Percentiles rank a stretch among this genome's conserved stretches.
Evolutionary conservation across 2,329 filamentous ascomycete species (phyloP).

Genomic region (Sporothrix humicola): DNA sequence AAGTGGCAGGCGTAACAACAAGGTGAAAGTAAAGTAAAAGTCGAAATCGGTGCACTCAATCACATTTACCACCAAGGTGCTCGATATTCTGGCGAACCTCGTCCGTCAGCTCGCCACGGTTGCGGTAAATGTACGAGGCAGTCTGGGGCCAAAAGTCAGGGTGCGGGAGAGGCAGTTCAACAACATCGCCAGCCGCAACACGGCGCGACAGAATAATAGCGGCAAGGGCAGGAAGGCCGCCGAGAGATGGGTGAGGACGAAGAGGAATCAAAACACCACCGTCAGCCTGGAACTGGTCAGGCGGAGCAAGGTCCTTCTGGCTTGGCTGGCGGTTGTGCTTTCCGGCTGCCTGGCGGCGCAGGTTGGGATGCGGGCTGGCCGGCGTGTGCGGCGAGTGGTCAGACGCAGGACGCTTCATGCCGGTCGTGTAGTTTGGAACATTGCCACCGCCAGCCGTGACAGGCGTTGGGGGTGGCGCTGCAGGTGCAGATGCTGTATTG

Average conservation of each 20-base stretch:
- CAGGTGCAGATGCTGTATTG: neutral
- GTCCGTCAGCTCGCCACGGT: conserved; percentile 53
- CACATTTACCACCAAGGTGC: conserved; percentile 58
- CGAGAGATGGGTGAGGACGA: conserved; percentile 56
- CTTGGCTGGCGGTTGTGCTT: conserved; percentile 27
- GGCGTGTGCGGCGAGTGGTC: conserved; percentile 25
- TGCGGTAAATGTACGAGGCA: conserved; percentile 61
- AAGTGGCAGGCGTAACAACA: neutral
- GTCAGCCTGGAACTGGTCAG: conserved; percentile 25
- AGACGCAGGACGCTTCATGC: conserved; percentile 32
- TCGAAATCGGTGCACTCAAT: neutral
- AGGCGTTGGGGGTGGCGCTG: conserved; percentile 1
- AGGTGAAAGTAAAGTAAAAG: too few relatives aligned
- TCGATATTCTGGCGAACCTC: conserved; percentile 59
- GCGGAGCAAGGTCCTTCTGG: conserved; percentile 25
- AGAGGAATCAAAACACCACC: conserved; percentile 50
- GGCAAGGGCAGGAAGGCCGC: conserved; percentile 59
- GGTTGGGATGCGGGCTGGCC: conserved; percentile 29
- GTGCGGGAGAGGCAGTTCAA: conserved; percentile 64
- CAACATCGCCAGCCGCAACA: conserved; percentile 57
- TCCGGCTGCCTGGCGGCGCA: conserved; percentile 17
- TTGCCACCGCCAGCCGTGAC: conserved; percentile 13
- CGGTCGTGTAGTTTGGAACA: neutral
- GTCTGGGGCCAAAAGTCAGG: conserved; percentile 63
- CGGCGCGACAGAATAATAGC: conserved; percentile 61